Evolutionary conservation across 768 basidiomycete species (phyloP).

Genomic region (Grammothele lineata): DNA sequence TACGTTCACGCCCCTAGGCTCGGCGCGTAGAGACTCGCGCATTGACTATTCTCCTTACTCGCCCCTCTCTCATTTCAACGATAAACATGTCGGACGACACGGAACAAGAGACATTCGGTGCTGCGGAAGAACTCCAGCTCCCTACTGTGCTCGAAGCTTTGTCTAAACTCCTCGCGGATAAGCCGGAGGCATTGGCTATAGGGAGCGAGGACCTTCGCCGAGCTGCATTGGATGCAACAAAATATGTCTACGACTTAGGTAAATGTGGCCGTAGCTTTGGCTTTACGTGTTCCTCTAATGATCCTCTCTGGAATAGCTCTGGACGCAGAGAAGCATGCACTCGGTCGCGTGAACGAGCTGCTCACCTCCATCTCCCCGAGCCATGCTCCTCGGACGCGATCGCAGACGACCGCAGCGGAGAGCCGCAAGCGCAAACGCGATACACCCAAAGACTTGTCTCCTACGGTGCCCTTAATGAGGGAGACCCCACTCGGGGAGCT

Average conservation of each 20-base stretch:
- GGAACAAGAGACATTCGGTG: no score
- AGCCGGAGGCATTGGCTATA: slow-evolving; percentile 50
- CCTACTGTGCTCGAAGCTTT: slow-evolving; percentile 44
- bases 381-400: slow-evolving; percentile 71
- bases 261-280: background rate
- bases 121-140: slow-evolving; percentile 15
- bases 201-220: slow-evolving; percentile 50
- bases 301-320: no score
- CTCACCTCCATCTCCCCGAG: slow-evolving; percentile 64
- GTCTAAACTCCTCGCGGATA: slow-evolving; percentile 50
- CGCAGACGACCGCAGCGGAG: slow-evolving; percentile 42
- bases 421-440: slow-evolving; percentile 37
- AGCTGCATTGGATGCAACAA: slow-evolving; percentile 63
- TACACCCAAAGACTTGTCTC: slow-evolving; percentile 15
- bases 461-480: slow-evolving; percentile 34
- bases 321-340: slow-evolving; percentile 60
- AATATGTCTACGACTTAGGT: slow-evolving; percentile 77
- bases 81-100: background rate
- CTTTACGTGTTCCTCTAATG: no score
- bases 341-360: slow-evolving; percentile 59
- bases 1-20: no score
- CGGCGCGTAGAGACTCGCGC: no score
- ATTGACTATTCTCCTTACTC: no score
- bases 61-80: background rate
- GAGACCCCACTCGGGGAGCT: slow-evolving; percentile 75